Base-by-base conservation (phyloP, 108 stramenopile genomes). In the Nannochloropsis salina region DNA sequence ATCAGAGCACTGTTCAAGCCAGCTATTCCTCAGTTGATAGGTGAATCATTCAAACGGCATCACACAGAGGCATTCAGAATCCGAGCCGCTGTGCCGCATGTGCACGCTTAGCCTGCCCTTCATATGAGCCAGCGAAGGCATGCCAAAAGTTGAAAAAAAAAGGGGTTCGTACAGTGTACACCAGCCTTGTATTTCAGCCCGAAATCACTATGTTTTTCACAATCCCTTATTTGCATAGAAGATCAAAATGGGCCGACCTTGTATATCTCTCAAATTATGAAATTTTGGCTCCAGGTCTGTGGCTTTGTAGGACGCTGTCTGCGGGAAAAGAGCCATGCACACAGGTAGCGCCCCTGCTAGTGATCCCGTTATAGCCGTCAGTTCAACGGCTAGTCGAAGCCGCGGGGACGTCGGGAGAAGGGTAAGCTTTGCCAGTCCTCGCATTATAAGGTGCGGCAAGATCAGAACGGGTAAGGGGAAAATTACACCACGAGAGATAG, bases 291-390 rank as follows among this genome's bases (percentile, higher is more conserved):
- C 61, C 20, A 74, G 61, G 20, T 74, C 61, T n/a, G 61, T 74
- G 20, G 61, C 61, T n/a, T 74, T 74, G 61, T n/a, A 74, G 61
- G 61, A 74, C 3, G 61, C 61, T 4, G 61, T 74, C 8, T 74
- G 61, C 15, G 61, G 61, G n/a, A 74, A 74, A 15, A 74, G n/a
- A n/a, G 61, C 61, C 61, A 74, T 74, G n/a, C 61, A 74, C 61
- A 74, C 61, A 74, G 61, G 61, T n/a, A 74, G 61, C 20, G 61
- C 61, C 61, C 61, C 61, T 74, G 61, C 61, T n/a, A 74, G 3
- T 74, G 61, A 74, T n/a, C 61, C 61, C 61, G 61, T 74, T 15
- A 74, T 74, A n/a, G 61, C 61, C 4, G 61, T n/a, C 61, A 74
- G 20, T 74, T 74, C 61, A 74, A 74, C 61, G 8, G 61, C 61